Evolutionary conservation across 2,329 filamentous ascomycete species (phyloP).

Genomic region (Cercospora janseana): DNA sequence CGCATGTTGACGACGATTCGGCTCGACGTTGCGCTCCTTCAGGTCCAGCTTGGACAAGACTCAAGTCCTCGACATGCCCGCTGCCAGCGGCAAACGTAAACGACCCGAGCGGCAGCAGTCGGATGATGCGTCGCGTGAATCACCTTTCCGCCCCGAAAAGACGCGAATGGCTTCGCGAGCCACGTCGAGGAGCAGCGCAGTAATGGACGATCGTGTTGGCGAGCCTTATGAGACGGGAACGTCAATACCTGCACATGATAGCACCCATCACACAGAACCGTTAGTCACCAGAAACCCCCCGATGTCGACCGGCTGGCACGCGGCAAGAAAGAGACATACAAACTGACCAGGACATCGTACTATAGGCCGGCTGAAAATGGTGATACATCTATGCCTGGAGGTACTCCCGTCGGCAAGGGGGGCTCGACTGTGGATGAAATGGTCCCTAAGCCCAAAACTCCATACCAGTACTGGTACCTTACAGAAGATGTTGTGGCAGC

Average conservation of each 20-base stretch:
- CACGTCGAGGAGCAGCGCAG: constrained; percentile 34
- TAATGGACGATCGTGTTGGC: constrained; percentile 19
- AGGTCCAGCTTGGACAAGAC: not conserved
- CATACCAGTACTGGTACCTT: constrained; percentile 71
- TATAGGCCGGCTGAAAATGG: constrained; percentile 19
- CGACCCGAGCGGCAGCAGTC: constrained; percentile 48
- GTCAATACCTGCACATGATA: constrained; percentile 14
- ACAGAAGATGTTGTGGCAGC: constrained; percentile 65
- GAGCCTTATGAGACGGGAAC: constrained; percentile 12
- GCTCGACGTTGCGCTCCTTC: not conserved
- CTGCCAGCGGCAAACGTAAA: constrained; percentile 54
- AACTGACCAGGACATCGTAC: constrained; percentile 19
- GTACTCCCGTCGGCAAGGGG: constrained; percentile 16
- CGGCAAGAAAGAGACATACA: constrained; percentile 16
- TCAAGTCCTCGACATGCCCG: constrained; percentile 28
- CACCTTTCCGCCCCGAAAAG: constrained; percentile 52
- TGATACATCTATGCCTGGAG: constrained; percentile 18
- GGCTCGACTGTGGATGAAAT: constrained; percentile 11
- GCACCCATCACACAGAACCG: constrained; percentile 15
- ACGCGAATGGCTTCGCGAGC: constrained; percentile 52
- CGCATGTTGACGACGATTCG: constrained; percentile 8
- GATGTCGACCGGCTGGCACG: constrained; percentile 14
- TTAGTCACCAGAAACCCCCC: constrained; percentile 19
- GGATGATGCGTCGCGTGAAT: constrained; percentile 46
- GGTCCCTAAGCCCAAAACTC: constrained; percentile 20